Conservation (phyloP, 257 asterid species). For the Solanum gandarillasii region DNA sequence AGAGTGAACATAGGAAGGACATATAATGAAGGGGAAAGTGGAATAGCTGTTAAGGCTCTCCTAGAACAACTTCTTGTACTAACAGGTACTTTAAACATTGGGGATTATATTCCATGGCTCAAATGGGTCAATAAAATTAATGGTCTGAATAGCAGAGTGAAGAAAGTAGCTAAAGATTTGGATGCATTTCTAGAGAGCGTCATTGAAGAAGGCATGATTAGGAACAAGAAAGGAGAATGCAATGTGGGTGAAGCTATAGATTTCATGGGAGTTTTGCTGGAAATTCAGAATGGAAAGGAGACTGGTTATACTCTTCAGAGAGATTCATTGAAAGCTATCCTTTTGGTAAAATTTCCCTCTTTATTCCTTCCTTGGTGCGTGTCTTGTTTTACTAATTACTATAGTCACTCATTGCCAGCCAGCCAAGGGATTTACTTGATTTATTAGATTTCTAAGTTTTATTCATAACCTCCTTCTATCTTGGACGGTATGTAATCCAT, state of each 20-base stretch:
- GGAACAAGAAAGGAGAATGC: neutral
- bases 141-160: conserved; percentile 13
- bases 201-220: conserved; percentile 4
- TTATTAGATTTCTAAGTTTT: too few relatives aligned
- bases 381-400: too few relatives aligned
- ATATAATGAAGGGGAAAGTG: too few relatives aligned
- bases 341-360: neutral
- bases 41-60: too few relatives aligned
- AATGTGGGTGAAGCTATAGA: neutral
- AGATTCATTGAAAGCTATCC: neutral
- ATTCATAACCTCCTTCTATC: too few relatives aligned
- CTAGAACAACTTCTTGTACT: too few relatives aligned
- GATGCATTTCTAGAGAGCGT: conserved; percentile 21
- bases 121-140: conserved; percentile 19
- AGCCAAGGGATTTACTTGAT: too few relatives aligned
- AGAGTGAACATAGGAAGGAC: too few relatives aligned
- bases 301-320: conserved; percentile 11
- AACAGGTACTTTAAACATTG: too few relatives aligned
- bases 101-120: conserved; percentile 18
- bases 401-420: too few relatives aligned
- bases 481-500: too few relatives aligned
- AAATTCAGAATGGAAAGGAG: conserved; percentile 6
- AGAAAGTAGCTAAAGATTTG: conserved; percentile 1
- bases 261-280: conserved; percentile 16
- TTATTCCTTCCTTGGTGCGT: too few relatives aligned